phyloP scores from a whole-genome alignment of 2,329 filamentous ascomycete species.

The Didymella arachidicola region DNA sequence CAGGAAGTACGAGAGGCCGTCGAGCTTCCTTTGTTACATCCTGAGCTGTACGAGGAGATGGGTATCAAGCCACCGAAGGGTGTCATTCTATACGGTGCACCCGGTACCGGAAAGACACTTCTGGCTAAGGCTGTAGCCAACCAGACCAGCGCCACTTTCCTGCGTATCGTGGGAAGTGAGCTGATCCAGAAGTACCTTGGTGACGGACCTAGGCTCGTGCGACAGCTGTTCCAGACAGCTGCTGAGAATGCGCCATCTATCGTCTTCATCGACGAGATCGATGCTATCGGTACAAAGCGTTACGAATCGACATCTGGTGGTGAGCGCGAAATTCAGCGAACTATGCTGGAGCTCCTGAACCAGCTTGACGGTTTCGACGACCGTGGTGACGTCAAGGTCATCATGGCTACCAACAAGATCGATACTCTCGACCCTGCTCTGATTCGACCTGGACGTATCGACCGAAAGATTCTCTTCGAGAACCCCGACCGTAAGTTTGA shows the following conservation, averaged over 20 bases:
- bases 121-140: constrained; percentile 97
- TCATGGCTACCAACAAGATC: constrained; percentile 99
- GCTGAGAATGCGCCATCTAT: constrained; percentile 96
- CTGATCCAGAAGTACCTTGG: constrained; percentile 98
- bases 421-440: constrained; percentile 95
- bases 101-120: constrained; percentile 95
- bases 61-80: constrained; percentile 99
- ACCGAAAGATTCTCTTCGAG: constrained; percentile 90
- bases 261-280: constrained; percentile 99
- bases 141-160: constrained; percentile 97
- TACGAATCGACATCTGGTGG: constrained; percentile 98
- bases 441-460: constrained; percentile 96
- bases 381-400: constrained; percentile 97
- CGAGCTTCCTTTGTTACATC: constrained; percentile 91
- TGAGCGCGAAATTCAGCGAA: constrained; percentile 96
- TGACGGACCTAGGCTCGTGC: constrained; percentile 91
- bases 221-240: constrained; percentile 95
- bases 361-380: constrained; percentile 99
- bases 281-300: constrained; percentile 97
- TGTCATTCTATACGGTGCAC: constrained; percentile 97
- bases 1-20: constrained; percentile 98
- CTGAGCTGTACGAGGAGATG: constrained; percentile 99
- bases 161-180: constrained; percentile 96
- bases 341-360: constrained; percentile 97
- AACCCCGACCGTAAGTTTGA: constrained; percentile 69